These are phyloP conservation scores for Excoecaria cochinchinensis DNA, from an alignment of 345 rosid genomes.

Conservation along the genomic window DNA sequence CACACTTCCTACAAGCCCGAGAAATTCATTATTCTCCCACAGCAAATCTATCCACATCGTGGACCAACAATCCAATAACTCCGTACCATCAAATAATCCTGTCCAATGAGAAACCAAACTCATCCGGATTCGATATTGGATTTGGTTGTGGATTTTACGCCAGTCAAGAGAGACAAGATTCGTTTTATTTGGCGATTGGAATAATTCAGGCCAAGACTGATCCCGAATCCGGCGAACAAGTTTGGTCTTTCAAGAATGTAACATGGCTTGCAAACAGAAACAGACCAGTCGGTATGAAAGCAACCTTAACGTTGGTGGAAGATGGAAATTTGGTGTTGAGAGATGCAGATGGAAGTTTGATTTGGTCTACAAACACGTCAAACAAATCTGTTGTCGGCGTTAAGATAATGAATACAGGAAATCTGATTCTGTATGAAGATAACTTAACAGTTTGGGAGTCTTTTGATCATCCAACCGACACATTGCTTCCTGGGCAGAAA, in stretches of 20 bases:
- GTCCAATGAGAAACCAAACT: background rate
- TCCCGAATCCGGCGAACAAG: background rate
- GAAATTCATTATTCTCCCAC: too few species aligned
- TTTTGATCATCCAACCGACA: slow-evolving; percentile 5
- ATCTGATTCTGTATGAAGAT: background rate
- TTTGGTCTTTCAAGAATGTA: background rate
- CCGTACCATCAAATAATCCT: too few species aligned
- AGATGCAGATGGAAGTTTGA: background rate
- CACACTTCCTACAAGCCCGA: too few species aligned
- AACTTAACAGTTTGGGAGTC: slow-evolving; percentile 10
- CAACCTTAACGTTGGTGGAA: background rate
- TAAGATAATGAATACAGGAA: slow-evolving; percentile 8
- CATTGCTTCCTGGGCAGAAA: slow-evolving; percentile 10
- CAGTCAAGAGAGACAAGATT: background rate
- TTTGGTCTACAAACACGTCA: background rate
- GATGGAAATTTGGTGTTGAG: background rate
- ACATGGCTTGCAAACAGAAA: slow-evolving; percentile 5
- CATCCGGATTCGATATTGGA: background rate
- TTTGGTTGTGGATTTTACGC: slow-evolving; percentile 14
- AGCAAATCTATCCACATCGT: too few species aligned
- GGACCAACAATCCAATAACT: too few species aligned
- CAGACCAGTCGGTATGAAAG: background rate
- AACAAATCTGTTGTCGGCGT: background rate
- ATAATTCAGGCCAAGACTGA: background rate
- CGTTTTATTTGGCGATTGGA: background rate